Conservation (phyloP, 1,139 yeast species). For the Suhomyces guaymorum region DNA sequence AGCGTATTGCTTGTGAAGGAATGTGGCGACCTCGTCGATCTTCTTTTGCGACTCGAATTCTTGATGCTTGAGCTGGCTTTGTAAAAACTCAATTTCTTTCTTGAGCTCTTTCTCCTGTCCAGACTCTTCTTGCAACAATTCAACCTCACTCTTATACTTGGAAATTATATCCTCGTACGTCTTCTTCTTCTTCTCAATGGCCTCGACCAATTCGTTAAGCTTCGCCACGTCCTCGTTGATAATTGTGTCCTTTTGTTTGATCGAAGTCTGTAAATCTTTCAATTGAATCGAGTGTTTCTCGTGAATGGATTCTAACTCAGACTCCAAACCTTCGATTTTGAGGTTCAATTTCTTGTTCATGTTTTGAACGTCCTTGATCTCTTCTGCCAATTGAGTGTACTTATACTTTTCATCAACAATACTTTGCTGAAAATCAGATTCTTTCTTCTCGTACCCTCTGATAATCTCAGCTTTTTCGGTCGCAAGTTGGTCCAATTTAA, state of each 20-base stretch:
- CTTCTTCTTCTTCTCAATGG: slow-evolving; percentile 18
- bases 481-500: slow-evolving; percentile 12
- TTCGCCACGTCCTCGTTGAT: slow-evolving; percentile 25
- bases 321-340: slow-evolving; percentile 15
- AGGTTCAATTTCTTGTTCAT: slow-evolving; percentile 13
- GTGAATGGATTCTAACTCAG: slow-evolving; percentile 10
- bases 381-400: slow-evolving; percentile 7
- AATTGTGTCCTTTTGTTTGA: slow-evolving; percentile 22
- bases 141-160: slow-evolving; percentile 15
- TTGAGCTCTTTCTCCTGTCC: slow-evolving; percentile 9
- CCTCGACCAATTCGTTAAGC: slow-evolving; percentile 22
- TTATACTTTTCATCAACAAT: slow-evolving; percentile 5
- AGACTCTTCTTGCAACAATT: slow-evolving; percentile 16
- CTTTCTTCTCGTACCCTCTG: slow-evolving; percentile 11
- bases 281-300: slow-evolving; percentile 4
- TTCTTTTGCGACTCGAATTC: slow-evolving; percentile 23
- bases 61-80: slow-evolving; percentile 17
- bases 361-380: slow-evolving; percentile 10
- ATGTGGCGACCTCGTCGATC: slow-evolving; percentile 26
- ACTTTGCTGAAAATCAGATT: slow-evolving; percentile 6
- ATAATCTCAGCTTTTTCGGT: slow-evolving; percentile 18
- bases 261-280: slow-evolving; percentile 12
- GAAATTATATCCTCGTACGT: slow-evolving; percentile 16
- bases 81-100: slow-evolving; percentile 16
- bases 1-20: slow-evolving; percentile 27